These are phyloP conservation scores for Acanthamoeba royreba DNA, from an alignment of 208 protist species.

Conservation along the genomic window DNA sequence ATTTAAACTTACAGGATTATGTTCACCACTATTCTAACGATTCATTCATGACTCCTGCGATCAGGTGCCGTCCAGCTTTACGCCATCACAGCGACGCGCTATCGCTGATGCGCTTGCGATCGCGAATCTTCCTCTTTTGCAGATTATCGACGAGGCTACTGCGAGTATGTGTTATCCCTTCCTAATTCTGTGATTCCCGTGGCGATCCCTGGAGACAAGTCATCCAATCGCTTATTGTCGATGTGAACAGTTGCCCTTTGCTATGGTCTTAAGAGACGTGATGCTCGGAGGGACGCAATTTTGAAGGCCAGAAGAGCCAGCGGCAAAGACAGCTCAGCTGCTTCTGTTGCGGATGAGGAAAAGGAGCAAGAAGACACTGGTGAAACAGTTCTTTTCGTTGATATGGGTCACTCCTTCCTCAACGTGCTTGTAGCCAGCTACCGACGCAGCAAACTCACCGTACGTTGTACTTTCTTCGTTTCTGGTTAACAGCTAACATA, in stretches of 20 bases:
- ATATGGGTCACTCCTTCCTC: conserved; percentile 32
- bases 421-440: neutral
- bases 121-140: neutral
- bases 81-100: neutral
- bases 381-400: neutral
- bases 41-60: no score
- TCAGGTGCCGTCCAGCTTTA: neutral
- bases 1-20: no score
- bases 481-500: no score
- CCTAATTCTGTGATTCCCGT: no score
- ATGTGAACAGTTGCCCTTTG: neutral
- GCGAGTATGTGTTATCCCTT: no score
- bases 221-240: no score
- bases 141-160: conserved; percentile 14
- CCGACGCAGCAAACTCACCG: neutral
- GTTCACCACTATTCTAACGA: no score
- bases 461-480: no score
- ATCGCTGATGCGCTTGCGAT: neutral
- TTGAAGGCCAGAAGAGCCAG: neutral
- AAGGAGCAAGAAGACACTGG: neutral
- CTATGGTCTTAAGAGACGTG: neutral
- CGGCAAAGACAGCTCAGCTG: neutral
- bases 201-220: no score
- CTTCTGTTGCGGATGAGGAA: neutral
- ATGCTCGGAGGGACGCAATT: neutral